A percentile compares a stretch with the other conserved stretches of the same genome.
phyloP scores from a whole-genome alignment of 2,329 filamentous ascomycete species.

The Emergomyces pasteurianus region DNA sequence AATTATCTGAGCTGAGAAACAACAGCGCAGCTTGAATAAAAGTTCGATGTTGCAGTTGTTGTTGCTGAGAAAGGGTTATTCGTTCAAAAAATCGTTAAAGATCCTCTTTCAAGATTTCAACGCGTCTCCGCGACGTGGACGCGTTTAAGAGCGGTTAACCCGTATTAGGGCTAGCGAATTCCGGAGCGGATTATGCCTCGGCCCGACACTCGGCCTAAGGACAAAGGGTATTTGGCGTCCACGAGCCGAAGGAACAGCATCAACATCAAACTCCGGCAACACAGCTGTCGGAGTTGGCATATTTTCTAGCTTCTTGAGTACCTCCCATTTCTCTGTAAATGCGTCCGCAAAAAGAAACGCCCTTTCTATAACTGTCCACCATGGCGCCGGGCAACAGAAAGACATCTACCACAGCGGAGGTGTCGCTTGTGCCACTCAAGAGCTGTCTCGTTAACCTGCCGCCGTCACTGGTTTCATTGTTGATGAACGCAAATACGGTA shows the following conservation, averaged over 20 bases:
- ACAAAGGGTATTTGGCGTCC: conserved; percentile 9
- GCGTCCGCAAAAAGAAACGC: conserved; percentile 5
- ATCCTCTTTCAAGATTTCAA: not conserved
- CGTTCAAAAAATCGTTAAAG: not conserved
- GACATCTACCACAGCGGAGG: conserved; percentile 59
- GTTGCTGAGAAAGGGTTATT: not conserved
- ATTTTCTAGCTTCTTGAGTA: not conserved
- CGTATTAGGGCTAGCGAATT: conserved; percentile 6
- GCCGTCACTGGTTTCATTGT: conserved; percentile 65
- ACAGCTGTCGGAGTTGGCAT: not conserved
- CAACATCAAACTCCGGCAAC: not conserved
- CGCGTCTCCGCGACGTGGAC: conserved; percentile 6
- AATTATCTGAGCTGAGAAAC: not conserved
- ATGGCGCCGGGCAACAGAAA: conserved; percentile 35
- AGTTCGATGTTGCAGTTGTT: not conserved
- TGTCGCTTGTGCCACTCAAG: conserved; percentile 77
- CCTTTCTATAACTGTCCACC: conserved; percentile 10
- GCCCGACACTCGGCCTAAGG: conserved; percentile 15
- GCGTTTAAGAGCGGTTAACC: conserved; percentile 11
- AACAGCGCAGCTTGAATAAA: not conserved
- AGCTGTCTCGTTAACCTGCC: conserved; percentile 94
- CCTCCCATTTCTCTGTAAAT: not conserved
- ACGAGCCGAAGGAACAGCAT: conserved; percentile 6
- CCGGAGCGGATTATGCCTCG: conserved; percentile 25
- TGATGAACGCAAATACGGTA: conserved; percentile 85